Base-by-base conservation (phyloP, 129 eudicot genomes). In the Oenanthe sinensis region DNA sequence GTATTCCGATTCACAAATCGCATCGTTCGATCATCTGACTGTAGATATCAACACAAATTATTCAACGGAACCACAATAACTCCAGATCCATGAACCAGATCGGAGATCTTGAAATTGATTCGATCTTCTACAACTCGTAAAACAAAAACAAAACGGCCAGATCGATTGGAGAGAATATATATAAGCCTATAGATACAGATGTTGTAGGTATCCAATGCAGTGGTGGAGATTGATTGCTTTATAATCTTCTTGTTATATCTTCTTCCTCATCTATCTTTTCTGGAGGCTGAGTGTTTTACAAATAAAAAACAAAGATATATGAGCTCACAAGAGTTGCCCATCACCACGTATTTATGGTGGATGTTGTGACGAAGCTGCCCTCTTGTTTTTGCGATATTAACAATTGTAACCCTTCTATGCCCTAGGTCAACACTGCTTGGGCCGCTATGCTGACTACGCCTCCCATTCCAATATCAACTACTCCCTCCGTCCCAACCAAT, bases 271-370 rank as follows among this genome's bases (percentile, higher is more conserved):
- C 47, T 39, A 36, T 48, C 19, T 30, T 63, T 70, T 43, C 62
- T 52, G 19, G 46, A 63, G 43, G 75, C 76, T 68, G 60, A 22
- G 76, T 13, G 47, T 16, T 55, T 60, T 74, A 78, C 45, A 20
- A 42, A 81, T 28, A 44, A 69, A n/a, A 50, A 60, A 60, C 68
- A 60, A 60, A n/a, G 68, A 24, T 30, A 60, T 72, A 52, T 43
- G 72, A 68, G 40, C 17, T 52, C 75, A 48, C 24, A 50, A 76
- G 76, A 68, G 73, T 24, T 46, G 77, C 78, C 76, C 42, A 52
- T 75, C 44, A 44, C 79, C 81, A 65, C 77, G 71, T 48, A 78
- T 86, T 86, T 86, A 86, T 83, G 73, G 79, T 19, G 28, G 60
- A 22, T 3, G n/a, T 54, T 62, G 20, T 83, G 24, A 49, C 89